phyloP scores from a whole-genome alignment of 2,329 filamentous ascomycete genomes.

The Exophiala spinifera region DNA sequence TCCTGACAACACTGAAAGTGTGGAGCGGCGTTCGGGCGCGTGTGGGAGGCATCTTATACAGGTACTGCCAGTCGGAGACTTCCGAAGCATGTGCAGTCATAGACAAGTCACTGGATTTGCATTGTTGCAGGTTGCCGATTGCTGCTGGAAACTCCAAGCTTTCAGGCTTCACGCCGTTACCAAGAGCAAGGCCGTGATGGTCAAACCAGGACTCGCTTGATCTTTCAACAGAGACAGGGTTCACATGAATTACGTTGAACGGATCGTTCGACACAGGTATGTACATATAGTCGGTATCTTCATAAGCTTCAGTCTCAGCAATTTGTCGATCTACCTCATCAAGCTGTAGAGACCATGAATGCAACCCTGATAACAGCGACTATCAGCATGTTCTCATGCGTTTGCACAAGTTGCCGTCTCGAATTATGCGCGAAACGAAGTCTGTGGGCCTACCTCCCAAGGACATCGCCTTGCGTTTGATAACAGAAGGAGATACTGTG shows the following conservation, averaged over 20 bases:
- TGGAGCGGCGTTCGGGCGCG: not conserved
- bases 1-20: not conserved
- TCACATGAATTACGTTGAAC: too few species aligned
- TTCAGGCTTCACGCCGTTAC: too few species aligned
- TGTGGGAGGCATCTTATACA: not conserved
- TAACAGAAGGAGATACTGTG: constrained; percentile 14
- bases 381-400: too few species aligned
- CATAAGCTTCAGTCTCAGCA: constrained; percentile 10
- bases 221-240: too few species aligned
- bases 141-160: too few species aligned
- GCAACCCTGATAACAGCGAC: constrained; percentile 1
- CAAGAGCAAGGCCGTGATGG: too few species aligned
- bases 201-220: too few species aligned
- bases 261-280: too few species aligned
- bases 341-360: constrained; percentile 10
- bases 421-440: too few species aligned
- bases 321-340: constrained; percentile 16
- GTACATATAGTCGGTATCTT: not conserved
- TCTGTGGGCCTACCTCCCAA: constrained; percentile 7
- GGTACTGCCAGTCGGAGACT: not conserved
- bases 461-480: constrained; percentile 17
- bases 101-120: not conserved
- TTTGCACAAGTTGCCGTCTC: too few species aligned
- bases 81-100: not conserved
- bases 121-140: too few species aligned